Base-by-base conservation (phyloP, 2,329 filamentous ascomycete species). In the Aureobasidium sp. region DNA sequence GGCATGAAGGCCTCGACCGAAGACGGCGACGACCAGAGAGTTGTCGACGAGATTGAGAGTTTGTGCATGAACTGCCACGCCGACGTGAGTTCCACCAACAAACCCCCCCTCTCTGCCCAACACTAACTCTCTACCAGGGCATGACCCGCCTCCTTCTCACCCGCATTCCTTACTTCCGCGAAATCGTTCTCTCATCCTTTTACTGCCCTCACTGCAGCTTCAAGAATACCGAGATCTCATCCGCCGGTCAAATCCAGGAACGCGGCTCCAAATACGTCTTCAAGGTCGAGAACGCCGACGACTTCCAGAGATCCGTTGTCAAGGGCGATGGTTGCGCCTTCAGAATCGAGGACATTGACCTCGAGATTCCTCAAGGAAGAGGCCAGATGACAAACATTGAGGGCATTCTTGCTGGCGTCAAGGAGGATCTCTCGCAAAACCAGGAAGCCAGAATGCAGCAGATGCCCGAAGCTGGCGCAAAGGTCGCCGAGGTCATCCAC, bases 161-260 rank as follows among this genome's bases (percentile, higher is more conserved):
- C 17, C 85, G 85, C 65, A 96, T 99, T 60, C 94, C 94, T 17
- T 97, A 90, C 81, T 99, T 99, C 80, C 90, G 91, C 77, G 93
- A 99, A 74, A 86, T 99, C 64, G 90, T 99, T 69, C 84, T 99
- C 74, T 96, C 96, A 86, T 97, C 93, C 64, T 99, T 99, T 75
- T 83, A 84, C 66, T 99, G 94, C 79, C 85, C 90, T 6, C 84
- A 96, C 75, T 99, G 94, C 78, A 79, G 85, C 71, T 87, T 93
- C 75, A 85, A 88, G 66, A 96, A 97, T 78, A 92, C 92, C 74
- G 93, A 96, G 69, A 88, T 99, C 67, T 93, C 96, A 72, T 86
- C 92, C 9, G 94, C 94, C 29, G 91, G 91, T 63, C 84, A 91
- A 67, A 93, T 97, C 64, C 94, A 97, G 76, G 87, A 91, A 68